Percentiles rank a stretch among this genome's conserved stretches.
These are phyloP conservation scores for Proteromonas lacertae DNA, from an alignment of 352 stramenopile species.

Conservation along the genomic window DNA sequence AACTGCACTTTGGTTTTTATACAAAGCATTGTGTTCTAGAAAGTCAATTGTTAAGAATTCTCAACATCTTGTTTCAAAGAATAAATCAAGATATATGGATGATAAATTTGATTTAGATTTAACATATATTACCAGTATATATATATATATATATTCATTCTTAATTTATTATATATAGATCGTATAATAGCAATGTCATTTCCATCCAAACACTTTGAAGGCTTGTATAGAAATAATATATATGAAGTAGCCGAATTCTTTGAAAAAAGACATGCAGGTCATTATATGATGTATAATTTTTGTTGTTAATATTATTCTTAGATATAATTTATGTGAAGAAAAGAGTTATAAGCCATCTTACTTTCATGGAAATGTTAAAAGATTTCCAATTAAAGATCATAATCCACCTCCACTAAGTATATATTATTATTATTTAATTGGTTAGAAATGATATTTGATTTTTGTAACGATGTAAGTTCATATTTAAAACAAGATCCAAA, in stretches of 20 bases:
- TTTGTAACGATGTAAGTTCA: constrained; percentile 8
- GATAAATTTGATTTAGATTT: constrained; percentile 57
- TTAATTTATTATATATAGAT: too few species aligned
- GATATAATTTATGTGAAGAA: too few species aligned
- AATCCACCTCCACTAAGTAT: constrained; percentile 8
- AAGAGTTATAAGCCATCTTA: constrained; percentile 3
- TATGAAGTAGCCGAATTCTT: constrained; percentile 47
- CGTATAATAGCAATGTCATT: constrained; percentile 48
- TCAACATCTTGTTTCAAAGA: constrained; percentile 37
- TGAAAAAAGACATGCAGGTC: constrained; percentile 24
- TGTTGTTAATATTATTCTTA: constrained; percentile 28
- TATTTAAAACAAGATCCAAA: constrained; percentile 11
- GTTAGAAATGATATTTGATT: constrained; percentile 7
- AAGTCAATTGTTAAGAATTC: too few species aligned
- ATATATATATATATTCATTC: too few species aligned
- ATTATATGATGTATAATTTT: constrained; percentile 57
- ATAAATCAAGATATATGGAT: constrained; percentile 37
- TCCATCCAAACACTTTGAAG: constrained; percentile 27
- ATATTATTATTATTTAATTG: too few species aligned
- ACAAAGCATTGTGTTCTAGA: too few species aligned
- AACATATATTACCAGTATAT: constrained; percentile 55
- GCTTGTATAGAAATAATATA: constrained; percentile 30
- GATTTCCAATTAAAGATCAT: constrained; percentile 11
- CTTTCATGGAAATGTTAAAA: constrained; percentile 6
- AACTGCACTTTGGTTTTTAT: too few species aligned